Percentiles rank a stretch among this genome's conserved stretches.
Conservation (phyloP, 495 filamentous ascomycete species). For the Penicillium argentinense region DNA sequence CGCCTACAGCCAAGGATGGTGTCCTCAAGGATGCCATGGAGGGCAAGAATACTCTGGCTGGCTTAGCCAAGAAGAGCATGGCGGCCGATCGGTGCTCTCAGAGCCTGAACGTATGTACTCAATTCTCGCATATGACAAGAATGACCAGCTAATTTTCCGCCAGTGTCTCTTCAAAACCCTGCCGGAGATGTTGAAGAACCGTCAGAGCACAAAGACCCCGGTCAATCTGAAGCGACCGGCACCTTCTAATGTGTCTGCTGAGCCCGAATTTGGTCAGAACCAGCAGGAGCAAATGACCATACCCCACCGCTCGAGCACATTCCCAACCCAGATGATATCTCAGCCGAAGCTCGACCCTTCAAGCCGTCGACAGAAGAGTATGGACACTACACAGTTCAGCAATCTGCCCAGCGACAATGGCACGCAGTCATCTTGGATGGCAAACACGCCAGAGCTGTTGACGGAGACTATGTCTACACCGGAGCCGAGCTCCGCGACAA, state of each 20-base stretch:
- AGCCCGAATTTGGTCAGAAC: constrained; percentile 25
- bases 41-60: constrained; percentile 76
- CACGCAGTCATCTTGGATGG: constrained; percentile 29
- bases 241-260: constrained; percentile 26
- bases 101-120: constrained; percentile 65
- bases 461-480: constrained; percentile 36
- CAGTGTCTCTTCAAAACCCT: constrained; percentile 78
- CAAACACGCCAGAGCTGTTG: constrained; percentile 30
- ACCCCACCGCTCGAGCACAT: constrained; percentile 49
- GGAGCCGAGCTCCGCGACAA: constrained; percentile 19
- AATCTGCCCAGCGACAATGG: constrained; percentile 24
- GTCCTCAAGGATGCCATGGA: constrained; percentile 81
- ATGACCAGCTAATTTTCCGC: too few species aligned
- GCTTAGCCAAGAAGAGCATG: constrained; percentile 77
- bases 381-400: constrained; percentile 31
- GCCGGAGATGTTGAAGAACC: constrained; percentile 65
- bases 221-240: constrained; percentile 46
- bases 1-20: constrained; percentile 65
- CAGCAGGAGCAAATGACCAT: constrained; percentile 27
- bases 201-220: constrained; percentile 41
- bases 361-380: constrained; percentile 29
- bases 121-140: too few species aligned
- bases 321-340: constrained; percentile 39
- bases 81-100: constrained; percentile 83
- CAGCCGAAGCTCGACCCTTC: constrained; percentile 14